Evolutionary conservation across 192 early-diverging fungal species (phyloP).

Genomic region (Phlyctochytrium bullatum): DNA sequence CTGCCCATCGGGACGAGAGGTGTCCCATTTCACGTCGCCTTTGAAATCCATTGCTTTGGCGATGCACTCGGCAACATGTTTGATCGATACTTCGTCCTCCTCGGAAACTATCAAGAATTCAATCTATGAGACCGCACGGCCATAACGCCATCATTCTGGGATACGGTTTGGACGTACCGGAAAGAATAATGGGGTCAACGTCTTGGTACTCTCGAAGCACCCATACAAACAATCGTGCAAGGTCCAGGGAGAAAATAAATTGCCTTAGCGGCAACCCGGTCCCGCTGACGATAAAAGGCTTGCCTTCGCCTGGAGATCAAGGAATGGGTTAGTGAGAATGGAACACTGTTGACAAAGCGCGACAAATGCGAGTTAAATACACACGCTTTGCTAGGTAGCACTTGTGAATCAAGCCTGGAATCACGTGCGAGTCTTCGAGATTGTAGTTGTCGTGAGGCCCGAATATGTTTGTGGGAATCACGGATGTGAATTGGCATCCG

Average conservation of each 20-base stretch:
- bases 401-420: conserved; percentile 78
- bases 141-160: conserved; percentile 8
- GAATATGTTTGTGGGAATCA: conserved; percentile 81
- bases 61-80: conserved; percentile 72
- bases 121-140: background rate
- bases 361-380: conserved; percentile 2
- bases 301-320: conserved; percentile 53
- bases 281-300: conserved; percentile 72
- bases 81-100: conserved; percentile 74
- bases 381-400: conserved; percentile 75
- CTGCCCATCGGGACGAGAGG: conserved; percentile 72
- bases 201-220: conserved; percentile 75
- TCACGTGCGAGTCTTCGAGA: conserved; percentile 76
- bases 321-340: conserved; percentile 18
- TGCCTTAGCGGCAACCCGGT: conserved; percentile 76
- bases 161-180: conserved; percentile 52
- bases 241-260: conserved; percentile 79
- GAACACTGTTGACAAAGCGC: no score
- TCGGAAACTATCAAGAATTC: conserved; percentile 72
- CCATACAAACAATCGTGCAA: conserved; percentile 80
- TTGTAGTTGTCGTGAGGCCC: conserved; percentile 79
- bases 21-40: conserved; percentile 67
- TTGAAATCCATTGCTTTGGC: conserved; percentile 66
- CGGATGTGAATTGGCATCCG: conserved; percentile 75
- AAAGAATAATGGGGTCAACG: conserved; percentile 77